Percentiles rank a stretch among this genome's conserved stretches.
Conservation (phyloP, 352 stramenopile species). For the Phytophthora fragariaefolia region DNA sequence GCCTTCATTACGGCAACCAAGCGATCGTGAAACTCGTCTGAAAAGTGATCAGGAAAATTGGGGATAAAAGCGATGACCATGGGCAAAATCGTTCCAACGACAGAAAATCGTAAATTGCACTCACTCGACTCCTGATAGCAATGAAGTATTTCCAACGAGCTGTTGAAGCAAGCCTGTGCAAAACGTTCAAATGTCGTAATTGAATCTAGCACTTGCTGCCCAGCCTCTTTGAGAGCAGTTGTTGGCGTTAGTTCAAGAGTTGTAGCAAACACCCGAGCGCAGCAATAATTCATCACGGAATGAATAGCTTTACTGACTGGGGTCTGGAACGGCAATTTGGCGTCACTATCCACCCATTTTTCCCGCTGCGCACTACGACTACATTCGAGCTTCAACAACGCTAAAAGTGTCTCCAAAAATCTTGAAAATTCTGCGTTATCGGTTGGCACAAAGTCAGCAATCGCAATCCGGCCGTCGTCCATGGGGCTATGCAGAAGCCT, state of each 20-base stretch:
- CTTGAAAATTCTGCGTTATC: constrained; percentile 35
- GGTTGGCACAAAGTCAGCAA: constrained; percentile 49
- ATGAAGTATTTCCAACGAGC: constrained; percentile 37
- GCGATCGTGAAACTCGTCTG: constrained; percentile 27
- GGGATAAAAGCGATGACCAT: constrained; percentile 53
- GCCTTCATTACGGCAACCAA: constrained; percentile 41
- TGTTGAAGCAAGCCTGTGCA: constrained; percentile 46
- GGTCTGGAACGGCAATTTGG: constrained; percentile 35
- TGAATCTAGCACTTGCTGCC: constrained; percentile 27
- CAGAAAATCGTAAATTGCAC: constrained; percentile 40
- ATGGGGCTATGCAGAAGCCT: constrained; percentile 40
- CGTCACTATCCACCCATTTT: constrained; percentile 16
- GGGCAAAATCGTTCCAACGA: constrained; percentile 53
- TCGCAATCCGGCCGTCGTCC: constrained; percentile 43
- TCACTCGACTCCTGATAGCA: neutral
- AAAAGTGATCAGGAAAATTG: constrained; percentile 46
- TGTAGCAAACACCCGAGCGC: constrained; percentile 43
- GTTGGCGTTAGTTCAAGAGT: constrained; percentile 32
- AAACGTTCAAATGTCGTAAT: constrained; percentile 53
- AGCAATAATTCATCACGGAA: constrained; percentile 56
- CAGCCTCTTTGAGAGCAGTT: constrained; percentile 20
- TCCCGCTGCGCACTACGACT: constrained; percentile 12
- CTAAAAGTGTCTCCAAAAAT: constrained; percentile 43
- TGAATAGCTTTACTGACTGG: constrained; percentile 52
- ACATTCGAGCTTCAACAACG: constrained; percentile 44